Evolutionary conservation across 352 stramenopile species (phyloP), one percentile per base, ranked within the genome.

Genomic region (Phytopythium oedochilum): DNA sequence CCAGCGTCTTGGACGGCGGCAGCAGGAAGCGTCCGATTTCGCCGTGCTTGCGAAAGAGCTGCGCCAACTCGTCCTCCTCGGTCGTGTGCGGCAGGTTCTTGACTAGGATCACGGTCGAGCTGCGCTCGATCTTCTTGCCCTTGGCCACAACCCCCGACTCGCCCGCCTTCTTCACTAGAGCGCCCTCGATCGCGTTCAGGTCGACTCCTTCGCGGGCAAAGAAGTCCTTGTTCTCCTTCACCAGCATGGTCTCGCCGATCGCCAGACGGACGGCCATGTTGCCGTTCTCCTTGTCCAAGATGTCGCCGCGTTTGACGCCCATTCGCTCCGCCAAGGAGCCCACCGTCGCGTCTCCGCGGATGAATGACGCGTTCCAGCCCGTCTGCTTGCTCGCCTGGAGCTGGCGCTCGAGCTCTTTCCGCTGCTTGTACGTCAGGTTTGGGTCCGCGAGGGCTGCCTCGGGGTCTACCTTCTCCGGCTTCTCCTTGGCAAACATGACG

Each of bases 51-150:
- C 85, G 79, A 67, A 99, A 99, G 20, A 99, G 74, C 68, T 98
- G 94, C 35, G 82, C 86, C 38, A 99, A 73, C 50, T 99, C 96
- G 42, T 97, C 88, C 32, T 94, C 71, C 15, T 96, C 79, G 1
- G 96, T 98, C 53, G 94, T 95, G 70, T 97, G 93, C 12, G 97
- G 97, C 44, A 99, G 61, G 70, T 99, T 99, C 68, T 99, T 99
- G 34, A 99, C 89, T 22, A 99, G 66, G 29, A 99, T 95, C 40
- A 94, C 86, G 8, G 83, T 98, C 39, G 88, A 93, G 66, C 95
- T 99, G 39, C 97, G 86, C 68, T 97, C 87, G 5, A 92, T 73
- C 53, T 87, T 91, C 47, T 71, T 75, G 5, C 66, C 60, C 50
- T 75, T 70, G 8, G 66, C 53, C 10, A 54, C 56, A 32, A 45